phyloP scores from a whole-genome alignment of 441 rosid genomes.

The Breynia disticha region DNA sequence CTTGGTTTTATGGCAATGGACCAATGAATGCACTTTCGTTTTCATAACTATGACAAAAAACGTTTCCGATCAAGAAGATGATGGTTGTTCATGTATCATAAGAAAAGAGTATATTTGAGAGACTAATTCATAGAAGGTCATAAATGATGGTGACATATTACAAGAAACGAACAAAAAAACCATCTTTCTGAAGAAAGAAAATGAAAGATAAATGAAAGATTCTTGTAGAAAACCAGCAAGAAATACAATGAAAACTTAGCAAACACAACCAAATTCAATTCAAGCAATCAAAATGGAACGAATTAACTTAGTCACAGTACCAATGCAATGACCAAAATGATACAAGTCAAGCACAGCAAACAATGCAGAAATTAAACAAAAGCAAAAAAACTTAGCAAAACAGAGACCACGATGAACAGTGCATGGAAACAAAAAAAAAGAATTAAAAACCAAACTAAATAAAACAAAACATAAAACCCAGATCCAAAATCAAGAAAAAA shows the following conservation, averaged over 20 bases:
- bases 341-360: too few relatives aligned
- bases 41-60: background rate
- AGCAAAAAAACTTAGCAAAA: too few relatives aligned
- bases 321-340: too few relatives aligned
- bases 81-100: background rate
- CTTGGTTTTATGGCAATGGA: background rate
- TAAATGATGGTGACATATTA: too few relatives aligned
- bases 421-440: background rate
- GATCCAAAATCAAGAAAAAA: conserved; percentile 24
- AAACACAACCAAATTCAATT: too few relatives aligned
- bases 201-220: background rate
- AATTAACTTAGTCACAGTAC: too few relatives aligned
- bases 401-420: too few relatives aligned
- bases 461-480: conserved; percentile 16
- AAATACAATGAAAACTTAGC: too few relatives aligned
- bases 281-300: too few relatives aligned
- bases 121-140: too few relatives aligned
- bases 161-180: background rate
- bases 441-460: background rate
- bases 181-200: conserved; percentile 2
- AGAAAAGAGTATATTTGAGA: background rate
- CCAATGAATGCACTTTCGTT: background rate
- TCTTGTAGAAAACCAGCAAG: too few relatives aligned
- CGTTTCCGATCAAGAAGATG: background rate
- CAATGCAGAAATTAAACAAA: too few relatives aligned